Evolutionary conservation across 2,329 filamentous ascomycete genomes (phyloP).

Genomic region (Alternaria sp.): DNA sequence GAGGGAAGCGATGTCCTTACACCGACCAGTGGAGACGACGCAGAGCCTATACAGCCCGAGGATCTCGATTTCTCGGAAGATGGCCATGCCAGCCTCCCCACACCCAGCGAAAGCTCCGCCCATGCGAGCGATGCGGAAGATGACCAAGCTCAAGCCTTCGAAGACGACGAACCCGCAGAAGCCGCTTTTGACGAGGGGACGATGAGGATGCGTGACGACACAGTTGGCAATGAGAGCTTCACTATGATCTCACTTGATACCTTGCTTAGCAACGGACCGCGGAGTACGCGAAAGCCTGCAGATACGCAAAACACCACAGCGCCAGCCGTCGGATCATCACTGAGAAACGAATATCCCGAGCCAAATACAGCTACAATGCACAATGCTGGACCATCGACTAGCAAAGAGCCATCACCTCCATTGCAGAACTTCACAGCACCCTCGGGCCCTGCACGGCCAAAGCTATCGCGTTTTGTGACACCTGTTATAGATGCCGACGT

Average conservation of each 20-base stretch:
- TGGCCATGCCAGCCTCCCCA: neutral
- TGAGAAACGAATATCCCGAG: slow-evolving; percentile 21
- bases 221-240: slow-evolving; percentile 58
- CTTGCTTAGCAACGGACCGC: slow-evolving; percentile 44
- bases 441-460: slow-evolving; percentile 19
- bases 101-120: slow-evolving; percentile 8
- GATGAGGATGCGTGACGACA: slow-evolving; percentile 50
- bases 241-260: slow-evolving; percentile 60
- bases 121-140: slow-evolving; percentile 3
- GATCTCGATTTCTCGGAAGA: neutral
- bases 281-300: slow-evolving; percentile 30
- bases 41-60: neutral
- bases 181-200: slow-evolving; percentile 42
- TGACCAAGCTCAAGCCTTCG: neutral
- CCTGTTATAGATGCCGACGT: slow-evolving; percentile 35
- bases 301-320: slow-evolving; percentile 8
- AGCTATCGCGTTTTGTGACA: slow-evolving; percentile 32
- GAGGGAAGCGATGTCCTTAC: slow-evolving; percentile 30
- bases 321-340: slow-evolving; percentile 11
- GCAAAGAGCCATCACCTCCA: slow-evolving; percentile 13
- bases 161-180: slow-evolving; percentile 27
- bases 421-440: slow-evolving; percentile 7
- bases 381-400: neutral
- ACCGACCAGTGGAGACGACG: slow-evolving; percentile 33
- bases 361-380: slow-evolving; percentile 1